Base-by-base conservation (phyloP, 2,329 filamentous ascomycete species). In the Scedosporium dehoogii region DNA sequence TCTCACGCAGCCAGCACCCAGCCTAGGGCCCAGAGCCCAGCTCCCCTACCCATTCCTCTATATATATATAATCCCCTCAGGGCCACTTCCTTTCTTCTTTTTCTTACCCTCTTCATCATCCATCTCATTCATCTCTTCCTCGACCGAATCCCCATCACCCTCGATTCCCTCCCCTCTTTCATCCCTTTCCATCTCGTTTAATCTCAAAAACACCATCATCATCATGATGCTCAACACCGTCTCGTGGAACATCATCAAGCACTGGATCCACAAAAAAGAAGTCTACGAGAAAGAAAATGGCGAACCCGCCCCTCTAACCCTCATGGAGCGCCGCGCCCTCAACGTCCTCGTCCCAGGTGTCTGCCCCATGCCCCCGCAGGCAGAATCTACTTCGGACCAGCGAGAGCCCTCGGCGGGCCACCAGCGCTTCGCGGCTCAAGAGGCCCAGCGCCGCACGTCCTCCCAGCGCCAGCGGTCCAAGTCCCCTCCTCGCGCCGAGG, bases 321-420 rank as follows among this genome's bases (percentile, higher is more conserved):
- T 70, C 4, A 65, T 68, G 4, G 74, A 83, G 67, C 68, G 71
- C 9, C 68, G 71, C 46, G 75, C 78, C 16, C 68, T 84, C 27
- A 69, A 72, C 0, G 69, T 73, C 4, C 71, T 84, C 56, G 70
- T 76, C 60, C 65, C 68, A 1, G 59, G 48, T 12, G n/a, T 27
- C 10, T 68, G 64, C 23, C 66, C 61, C 64, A 65, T 25, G 25
- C 59, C 29, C 33, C 55, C 21, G n/a, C 59, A 18, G 59, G 10
- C 33, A 38, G 33, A 38, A 38, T 38, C 9, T 12, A 12, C 33
- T 38, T 9, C 33, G 33, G 10, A 12, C 10, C 9, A 38, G 5
- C 33, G 33, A 4, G 33, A 38, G 10, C 63, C 14, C 59, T 60
- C 41, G 62, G 55, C 6, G 18, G 64, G 1, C 71, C 71, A 25